Evolutionary conservation across 2,329 filamentous ascomycete species (phyloP).

Genomic region (Penicillium thymicola): DNA sequence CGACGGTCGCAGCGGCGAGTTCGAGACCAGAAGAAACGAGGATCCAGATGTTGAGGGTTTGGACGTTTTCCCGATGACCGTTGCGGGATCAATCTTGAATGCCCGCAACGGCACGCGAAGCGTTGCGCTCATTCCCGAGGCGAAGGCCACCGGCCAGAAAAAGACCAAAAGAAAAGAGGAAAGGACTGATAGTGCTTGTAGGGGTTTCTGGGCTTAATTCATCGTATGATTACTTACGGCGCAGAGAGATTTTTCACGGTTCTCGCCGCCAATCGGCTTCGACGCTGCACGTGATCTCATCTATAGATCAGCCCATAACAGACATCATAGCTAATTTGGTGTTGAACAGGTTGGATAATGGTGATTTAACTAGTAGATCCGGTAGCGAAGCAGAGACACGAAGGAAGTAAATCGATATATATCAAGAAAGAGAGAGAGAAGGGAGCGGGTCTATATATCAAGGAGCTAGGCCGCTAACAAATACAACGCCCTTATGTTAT

Average conservation of each 20-base stretch:
- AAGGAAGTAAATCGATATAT: no score
- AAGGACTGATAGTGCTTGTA: background rate
- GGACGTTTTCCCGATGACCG: slow-evolving; percentile 26
- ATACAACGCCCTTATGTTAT: background rate
- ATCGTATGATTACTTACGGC: slow-evolving; percentile 8
- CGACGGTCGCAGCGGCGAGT: background rate
- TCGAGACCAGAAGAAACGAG: slow-evolving; percentile 6
- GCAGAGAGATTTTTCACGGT: slow-evolving; percentile 22
- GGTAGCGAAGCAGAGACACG: background rate
- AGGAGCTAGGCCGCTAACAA: background rate
- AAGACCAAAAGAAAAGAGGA: background rate
- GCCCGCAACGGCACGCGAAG: slow-evolving; percentile 35
- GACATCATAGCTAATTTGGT: slow-evolving; percentile 9
- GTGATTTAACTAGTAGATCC: background rate
- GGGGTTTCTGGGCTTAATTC: slow-evolving; percentile 9
- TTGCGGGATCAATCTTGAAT: slow-evolving; percentile 28
- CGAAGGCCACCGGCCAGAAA: slow-evolving; percentile 1
- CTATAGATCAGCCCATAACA: slow-evolving; percentile 10
- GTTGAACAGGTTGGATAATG: background rate
- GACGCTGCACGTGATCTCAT: slow-evolving; percentile 23
- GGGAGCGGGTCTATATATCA: background rate
- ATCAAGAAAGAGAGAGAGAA: background rate
- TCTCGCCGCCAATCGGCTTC: slow-evolving; percentile 27
- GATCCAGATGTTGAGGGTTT: slow-evolving; percentile 14
- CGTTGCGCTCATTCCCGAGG: slow-evolving; percentile 36